Evolutionary conservation across 2,329 filamentous ascomycete genomes (phyloP), one percentile per base, ranked within the genome.

Genomic region (Fusarium sp.): DNA sequence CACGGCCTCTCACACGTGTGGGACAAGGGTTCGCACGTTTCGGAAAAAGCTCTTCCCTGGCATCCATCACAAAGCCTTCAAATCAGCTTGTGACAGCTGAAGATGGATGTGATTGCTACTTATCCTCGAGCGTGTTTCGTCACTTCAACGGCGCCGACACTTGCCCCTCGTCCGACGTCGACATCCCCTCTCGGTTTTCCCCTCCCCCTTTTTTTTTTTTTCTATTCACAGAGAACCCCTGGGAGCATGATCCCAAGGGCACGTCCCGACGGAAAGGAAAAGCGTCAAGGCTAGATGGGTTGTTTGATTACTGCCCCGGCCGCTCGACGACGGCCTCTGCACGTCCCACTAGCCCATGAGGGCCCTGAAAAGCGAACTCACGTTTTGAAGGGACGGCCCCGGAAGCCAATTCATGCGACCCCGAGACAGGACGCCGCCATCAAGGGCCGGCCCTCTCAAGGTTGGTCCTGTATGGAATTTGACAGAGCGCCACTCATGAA

Each of bases 231-330:
- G 47, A 38, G 58, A 44, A 48, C 49, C 65, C 65, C 60, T 65
- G 55, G 55, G 39, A 32, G 57, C 62, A 44, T 62, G 54, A 64
- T 58, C 40, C 45, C 51, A 67, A 67, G 58, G 51, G 67, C 64
- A 67, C 62, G 62, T 68, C 50, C 59, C 51, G 67, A 49, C 47
- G 44, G 59, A 65, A 66, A 66, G 49, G 15, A 62, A 57, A 63
- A 58, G 57, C 46, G 48, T 44, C 57, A 53, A 53, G 56, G 49
- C 67, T 69, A 70, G 66, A 57, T 58, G 45, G 51, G 48, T 41
- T 53, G 53, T 70, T 70, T 70, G 65, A 70, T 70, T 70, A 65
- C 52, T 55, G 48, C 59, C 67, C 63, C 55, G 60, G 64, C 58
- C 68, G 59, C 68, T 68, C 59, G 55, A 62, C 22, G 54, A 70